Percentiles rank a stretch among this genome's conserved stretches.
Conservation (phyloP, 2,329 filamentous ascomycete species). For the Apiospora sp. region DNA sequence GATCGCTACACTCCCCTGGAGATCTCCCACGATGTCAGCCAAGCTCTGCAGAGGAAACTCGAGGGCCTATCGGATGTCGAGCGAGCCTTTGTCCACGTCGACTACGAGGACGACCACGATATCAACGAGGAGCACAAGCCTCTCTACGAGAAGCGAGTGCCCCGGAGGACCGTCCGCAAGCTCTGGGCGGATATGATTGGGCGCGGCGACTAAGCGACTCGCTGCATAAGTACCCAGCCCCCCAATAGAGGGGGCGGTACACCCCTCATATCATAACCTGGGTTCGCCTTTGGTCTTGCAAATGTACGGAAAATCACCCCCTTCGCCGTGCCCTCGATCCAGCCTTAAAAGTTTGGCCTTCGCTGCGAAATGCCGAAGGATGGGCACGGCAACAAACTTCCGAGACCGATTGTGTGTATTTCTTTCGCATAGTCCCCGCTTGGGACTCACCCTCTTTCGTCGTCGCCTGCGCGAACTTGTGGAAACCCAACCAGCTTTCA, state of each 20-base stretch:
- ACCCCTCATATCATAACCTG: neutral
- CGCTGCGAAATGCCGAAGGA: neutral
- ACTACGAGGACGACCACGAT: conserved; percentile 53
- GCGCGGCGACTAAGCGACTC: neutral
- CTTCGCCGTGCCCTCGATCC: neutral
- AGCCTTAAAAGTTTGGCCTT: neutral
- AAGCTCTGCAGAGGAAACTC: conserved; percentile 66
- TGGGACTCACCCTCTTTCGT: neutral
- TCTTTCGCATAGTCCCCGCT: neutral
- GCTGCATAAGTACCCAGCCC: neutral
- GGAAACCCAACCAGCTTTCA: neutral
- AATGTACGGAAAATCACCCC: neutral
- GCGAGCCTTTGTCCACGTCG: conserved; percentile 55
- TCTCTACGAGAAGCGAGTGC: conserved; percentile 46
- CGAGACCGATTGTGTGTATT: neutral
- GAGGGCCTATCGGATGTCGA: conserved; percentile 53
- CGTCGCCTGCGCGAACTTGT: neutral
- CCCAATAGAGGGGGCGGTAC: neutral
- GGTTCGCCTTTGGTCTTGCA: neutral
- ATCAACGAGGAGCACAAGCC: conserved; percentile 53
- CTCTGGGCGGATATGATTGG: conserved; percentile 13
- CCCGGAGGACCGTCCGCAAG: conserved; percentile 38
- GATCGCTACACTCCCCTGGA: conserved; percentile 61
- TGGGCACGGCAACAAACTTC: too few species aligned
- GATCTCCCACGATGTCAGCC: conserved; percentile 67